Conservation (phyloP, 2,329 filamentous ascomycete species). For the Fusarium luffae region DNA sequence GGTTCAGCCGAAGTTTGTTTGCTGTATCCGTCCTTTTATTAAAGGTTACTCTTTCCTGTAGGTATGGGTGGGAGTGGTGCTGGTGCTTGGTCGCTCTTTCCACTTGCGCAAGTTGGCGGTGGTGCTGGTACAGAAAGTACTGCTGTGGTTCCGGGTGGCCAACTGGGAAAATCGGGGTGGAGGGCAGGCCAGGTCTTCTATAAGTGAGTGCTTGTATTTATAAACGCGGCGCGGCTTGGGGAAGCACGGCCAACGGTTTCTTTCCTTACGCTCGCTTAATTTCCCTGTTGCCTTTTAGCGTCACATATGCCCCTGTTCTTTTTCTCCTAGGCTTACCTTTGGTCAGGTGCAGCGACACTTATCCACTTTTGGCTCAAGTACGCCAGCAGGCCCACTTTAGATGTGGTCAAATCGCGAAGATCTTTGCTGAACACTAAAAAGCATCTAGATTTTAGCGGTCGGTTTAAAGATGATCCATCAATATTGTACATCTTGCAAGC, state of each 20-base stretch:
- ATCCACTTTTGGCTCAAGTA: slow-evolving; percentile 33
- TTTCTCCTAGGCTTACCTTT: slow-evolving; percentile 35
- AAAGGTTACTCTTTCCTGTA: slow-evolving; percentile 31
- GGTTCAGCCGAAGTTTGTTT: slow-evolving; percentile 22
- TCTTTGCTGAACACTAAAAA: slow-evolving; percentile 13
- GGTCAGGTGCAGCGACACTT: slow-evolving; percentile 32
- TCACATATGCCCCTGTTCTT: slow-evolving; percentile 41
- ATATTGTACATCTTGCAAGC: neutral
- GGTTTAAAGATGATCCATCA: slow-evolving; percentile 18
- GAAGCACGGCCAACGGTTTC: slow-evolving; percentile 51
- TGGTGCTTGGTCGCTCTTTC: slow-evolving; percentile 41
- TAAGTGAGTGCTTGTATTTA: slow-evolving; percentile 59
- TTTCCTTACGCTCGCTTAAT: slow-evolving; percentile 52
- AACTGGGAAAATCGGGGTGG: slow-evolving; percentile 55
- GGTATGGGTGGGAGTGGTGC: slow-evolving; percentile 28
- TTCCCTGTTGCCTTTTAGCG: slow-evolving; percentile 52
- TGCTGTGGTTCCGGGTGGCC: slow-evolving; percentile 44
- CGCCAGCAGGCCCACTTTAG: slow-evolving; percentile 27
- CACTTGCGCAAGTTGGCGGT: slow-evolving; percentile 33
- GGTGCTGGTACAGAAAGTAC: slow-evolving; percentile 16
- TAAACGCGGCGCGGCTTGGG: slow-evolving; percentile 52
- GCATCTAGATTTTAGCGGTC: neutral
- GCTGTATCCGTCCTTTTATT: slow-evolving; percentile 6
- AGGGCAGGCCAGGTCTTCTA: slow-evolving; percentile 58
- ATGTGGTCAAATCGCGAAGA: slow-evolving; percentile 31